Base-by-base conservation (phyloP, 1,284 basidiomycete species). In the Malassezia nana region DNA sequence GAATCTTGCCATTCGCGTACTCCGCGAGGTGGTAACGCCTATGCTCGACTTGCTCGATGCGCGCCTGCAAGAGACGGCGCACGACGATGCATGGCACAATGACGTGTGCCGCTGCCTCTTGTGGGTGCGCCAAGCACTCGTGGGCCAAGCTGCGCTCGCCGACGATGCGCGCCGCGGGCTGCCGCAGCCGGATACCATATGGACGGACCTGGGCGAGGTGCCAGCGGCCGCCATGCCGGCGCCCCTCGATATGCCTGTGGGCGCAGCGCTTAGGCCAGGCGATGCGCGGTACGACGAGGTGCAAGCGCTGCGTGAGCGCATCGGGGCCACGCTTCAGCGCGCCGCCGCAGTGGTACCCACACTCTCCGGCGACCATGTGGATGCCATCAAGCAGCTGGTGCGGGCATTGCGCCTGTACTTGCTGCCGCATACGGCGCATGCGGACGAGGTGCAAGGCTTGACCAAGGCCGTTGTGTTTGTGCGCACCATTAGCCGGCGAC, bases 51-150 rank as follows among this genome's bases (percentile, higher is more conserved):
- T 25, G 16, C 35, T 49, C 15, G 63, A 63, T 1, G 49, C 50
- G 8, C 52, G 52, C 4, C 20, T 54, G 3, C 55, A 55, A 40
- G 22, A 16, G n/a, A 4, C 22, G 24, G 33, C 25, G 24, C 25
- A 44, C 18, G 55, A 58, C 52, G 65, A 62, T 47, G 78, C 82
- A 16, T 83, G 84, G 77, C 83, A 86, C 28, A 95, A 94, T 73
- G 90, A 95, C 74, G 94, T 96, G 72, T 96, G 91, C 75, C 82
- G 92, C 80, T 84, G 77, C 57, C 79, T 78, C 20, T 78, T 70
- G 56, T 67, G 67, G 52, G 74, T 81, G 22, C 79, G 83, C 56
- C 80, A 84, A 15, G 77, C 83, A 4, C 86, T 87, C 81, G 79
- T 78, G 28, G 86, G 86, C 3, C 77, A 89, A 41, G 79, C 85